Evolutionary conservation across 108 stramenopile species (phyloP), one percentile per base, ranked within the genome.

Genomic region (Skeletonema menzelii): DNA sequence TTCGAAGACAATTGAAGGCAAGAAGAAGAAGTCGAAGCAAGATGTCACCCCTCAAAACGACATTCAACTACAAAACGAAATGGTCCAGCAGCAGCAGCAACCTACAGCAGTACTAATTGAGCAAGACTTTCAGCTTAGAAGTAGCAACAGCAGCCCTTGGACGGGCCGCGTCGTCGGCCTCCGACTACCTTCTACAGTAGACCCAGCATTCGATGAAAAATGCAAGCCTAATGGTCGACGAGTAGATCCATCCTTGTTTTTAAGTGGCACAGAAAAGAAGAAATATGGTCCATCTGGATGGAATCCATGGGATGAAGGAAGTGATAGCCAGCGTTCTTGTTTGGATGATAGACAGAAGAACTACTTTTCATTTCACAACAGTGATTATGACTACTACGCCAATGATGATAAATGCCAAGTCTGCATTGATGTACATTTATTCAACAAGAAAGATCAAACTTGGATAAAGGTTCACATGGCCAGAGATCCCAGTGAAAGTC

Each of bases 401-500:
- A 26, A 64, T 37, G 28, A 40, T 44, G 30, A 31, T 31, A 27
- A 22, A 11, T 65, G 24, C 27, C 44, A 24, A 26, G 8, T 26
- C 2, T 22, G 19, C 27, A 35, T 42, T 30, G 27, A 65, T 13
- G 40, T 58, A 4, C 31, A 30, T 14, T 5, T 31, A 24, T 58
- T 30, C 57, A 42, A 42, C 11, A 42, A 15, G 2, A 42, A 42
- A 15, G 40, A 42, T 3, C 15, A 11, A 11, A 37, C 15, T 3
- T 42, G 11, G 40, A 59, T 37, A 22, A 57, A 59, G 15, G 70
- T 82, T 31, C 82, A 67, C 40, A 79, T 83, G 77, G 66, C 62
- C 26, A 65, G 82, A 10, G 56, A 69, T 63, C 56, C 82, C 13
- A n/a, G 27, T 11, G 82, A 83, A 69, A 26, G 13, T 2, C 59